Evolutionary conservation across 495 filamentous ascomycete species (phyloP), one percentile per base, ranked within the genome.

Genomic region (Neurospora sp.): DNA sequence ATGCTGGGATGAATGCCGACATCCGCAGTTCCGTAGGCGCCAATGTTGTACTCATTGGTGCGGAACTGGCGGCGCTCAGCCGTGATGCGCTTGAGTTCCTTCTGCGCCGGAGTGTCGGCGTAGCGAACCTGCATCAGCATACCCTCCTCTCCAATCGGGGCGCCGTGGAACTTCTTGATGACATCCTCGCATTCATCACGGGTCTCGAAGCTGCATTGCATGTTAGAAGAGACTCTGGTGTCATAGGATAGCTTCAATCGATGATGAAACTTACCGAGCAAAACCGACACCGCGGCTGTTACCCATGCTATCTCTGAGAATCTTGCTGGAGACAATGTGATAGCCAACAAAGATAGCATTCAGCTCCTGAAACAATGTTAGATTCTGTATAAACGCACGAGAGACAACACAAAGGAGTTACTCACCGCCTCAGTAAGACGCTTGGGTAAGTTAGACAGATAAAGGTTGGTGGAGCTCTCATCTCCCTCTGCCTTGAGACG

Each of bases 241-340:
- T 37, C 35, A 37, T 6, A 37, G 31, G 3, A 16, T 7, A 35
- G 27, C 22, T 1, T 37, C 3, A 18, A 35, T 5, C 16, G 40
- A 20, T 35, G n/a, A 37, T 8, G 39, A 27, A 47, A 82, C 87
- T 80, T 82, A 97, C 95, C 95, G 89, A 79, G 96, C 96, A 83
- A 99, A 99, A 37, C 96, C 96, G 73, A 98, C 96, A 79, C 96
- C 95, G 78, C 96, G 95, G 81, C 95, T 97, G 72, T 94, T 90
- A 71, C 94, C 96, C 74, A 93, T 90, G 73, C 87, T 87, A 80
- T 98, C 94, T 68, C 94, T 92, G 72, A 97, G 91, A 75, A 99
- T 96, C 82, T 96, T 93, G 85, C 92, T 91, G 0, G 95, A 98
- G 68, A 93, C 88, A 59, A 97, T 93, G 76, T 88, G 88, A 83